phyloP scores from a whole-genome alignment of 495 filamentous ascomycete genomes.

The Articulospora tetracladia region DNA sequence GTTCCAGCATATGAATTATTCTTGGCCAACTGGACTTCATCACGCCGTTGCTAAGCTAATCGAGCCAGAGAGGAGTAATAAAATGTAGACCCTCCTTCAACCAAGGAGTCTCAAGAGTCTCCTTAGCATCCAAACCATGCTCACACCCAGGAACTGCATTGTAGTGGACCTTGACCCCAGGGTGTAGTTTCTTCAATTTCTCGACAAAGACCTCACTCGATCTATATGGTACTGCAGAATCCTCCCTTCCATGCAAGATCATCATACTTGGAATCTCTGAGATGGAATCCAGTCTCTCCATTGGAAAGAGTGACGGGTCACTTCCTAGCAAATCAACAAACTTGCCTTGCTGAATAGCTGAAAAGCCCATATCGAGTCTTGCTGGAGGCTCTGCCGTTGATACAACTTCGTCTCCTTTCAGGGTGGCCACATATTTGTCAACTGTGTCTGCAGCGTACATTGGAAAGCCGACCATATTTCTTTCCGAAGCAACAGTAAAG shows the following conservation, averaged over 20 bases:
- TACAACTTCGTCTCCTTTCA: background rate
- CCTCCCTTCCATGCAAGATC: background rate
- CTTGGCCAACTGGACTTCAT: too few species aligned
- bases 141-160: background rate
- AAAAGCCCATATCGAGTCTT: background rate
- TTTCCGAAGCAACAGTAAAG: background rate
- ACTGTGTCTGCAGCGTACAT: background rate
- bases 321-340: background rate
- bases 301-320: background rate
- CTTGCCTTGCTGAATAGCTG: background rate
- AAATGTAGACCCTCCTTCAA: background rate
- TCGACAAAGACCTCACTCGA: background rate
- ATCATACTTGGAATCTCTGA: background rate
- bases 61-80: background rate
- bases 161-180: background rate
- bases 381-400: background rate
- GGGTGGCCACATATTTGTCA: background rate
- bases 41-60: background rate
- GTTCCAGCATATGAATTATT: too few species aligned
- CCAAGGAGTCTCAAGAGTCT: background rate
- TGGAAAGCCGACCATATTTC: background rate
- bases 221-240: background rate
- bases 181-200: background rate
- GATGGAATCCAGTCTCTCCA: background rate
- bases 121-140: background rate